Evolutionary conservation across 169 alveolate genomes (phyloP).

Genomic region (Eimeria necatrix): DNA sequence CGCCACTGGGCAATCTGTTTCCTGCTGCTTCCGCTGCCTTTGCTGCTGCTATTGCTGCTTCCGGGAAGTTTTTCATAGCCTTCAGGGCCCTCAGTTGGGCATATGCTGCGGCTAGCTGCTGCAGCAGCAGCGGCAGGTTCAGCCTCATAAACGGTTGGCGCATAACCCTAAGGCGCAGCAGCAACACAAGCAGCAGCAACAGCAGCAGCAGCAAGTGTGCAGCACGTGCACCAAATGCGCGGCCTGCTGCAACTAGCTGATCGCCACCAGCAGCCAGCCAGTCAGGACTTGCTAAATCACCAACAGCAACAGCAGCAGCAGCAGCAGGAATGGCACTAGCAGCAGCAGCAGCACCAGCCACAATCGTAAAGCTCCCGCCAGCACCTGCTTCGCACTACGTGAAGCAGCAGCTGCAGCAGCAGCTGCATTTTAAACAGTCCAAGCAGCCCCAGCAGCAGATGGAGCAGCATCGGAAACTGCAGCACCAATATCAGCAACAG

Average conservation of each 20-base stretch:
- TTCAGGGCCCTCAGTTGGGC: conserved; percentile 13
- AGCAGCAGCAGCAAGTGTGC: neutral
- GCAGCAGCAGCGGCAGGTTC: conserved; percentile 71
- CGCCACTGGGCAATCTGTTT: neutral
- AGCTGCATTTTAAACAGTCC: neutral
- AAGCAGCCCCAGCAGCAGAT: neutral
- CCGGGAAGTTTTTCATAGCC: neutral
- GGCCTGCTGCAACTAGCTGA: neutral
- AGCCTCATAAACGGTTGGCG: conserved; percentile 67
- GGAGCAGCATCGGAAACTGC: conserved; percentile 6
- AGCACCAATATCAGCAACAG: conserved; percentile 2
- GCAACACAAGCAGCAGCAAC: conserved; percentile 28
- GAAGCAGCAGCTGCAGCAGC: conserved; percentile 25
- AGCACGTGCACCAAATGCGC: neutral
- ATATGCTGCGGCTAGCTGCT: conserved; percentile 36
- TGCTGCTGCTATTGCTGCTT: conserved; percentile 16
- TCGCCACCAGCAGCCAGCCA: neutral
- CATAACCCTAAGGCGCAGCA: conserved; percentile 62
- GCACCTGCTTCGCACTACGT: neutral
- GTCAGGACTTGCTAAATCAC: no score
- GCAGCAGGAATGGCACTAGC: neutral
- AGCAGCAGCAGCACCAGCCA: neutral
- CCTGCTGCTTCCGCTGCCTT: conserved; percentile 51
- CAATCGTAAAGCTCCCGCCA: neutral
- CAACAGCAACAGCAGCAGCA: neutral